Evolutionary conservation across 768 basidiomycete species (phyloP).

Genomic region (Amanita phalloides): DNA sequence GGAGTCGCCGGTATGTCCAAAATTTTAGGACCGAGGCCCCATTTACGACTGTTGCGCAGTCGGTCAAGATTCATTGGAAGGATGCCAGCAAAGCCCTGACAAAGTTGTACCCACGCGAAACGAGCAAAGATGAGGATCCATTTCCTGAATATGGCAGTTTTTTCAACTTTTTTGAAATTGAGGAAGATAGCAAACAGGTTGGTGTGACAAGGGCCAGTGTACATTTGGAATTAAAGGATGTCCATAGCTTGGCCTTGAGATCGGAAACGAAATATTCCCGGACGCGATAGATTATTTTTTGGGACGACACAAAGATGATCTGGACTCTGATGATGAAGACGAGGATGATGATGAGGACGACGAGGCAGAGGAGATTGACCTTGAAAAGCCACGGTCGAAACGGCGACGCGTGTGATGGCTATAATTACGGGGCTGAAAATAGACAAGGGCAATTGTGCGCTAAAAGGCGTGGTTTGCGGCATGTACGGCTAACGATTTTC

Average conservation of each 20-base stretch:
- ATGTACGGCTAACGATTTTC: background rate
- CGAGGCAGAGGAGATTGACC: slow-evolving; percentile 78
- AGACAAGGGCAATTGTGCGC: background rate
- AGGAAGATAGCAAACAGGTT: slow-evolving; percentile 59
- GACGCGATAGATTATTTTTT: slow-evolving; percentile 78
- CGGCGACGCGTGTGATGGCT: slow-evolving; percentile 49
- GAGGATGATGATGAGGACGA: slow-evolving; percentile 56
- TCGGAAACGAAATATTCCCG: slow-evolving; percentile 72
- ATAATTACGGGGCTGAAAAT: background rate
- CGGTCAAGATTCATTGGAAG: slow-evolving; percentile 72
- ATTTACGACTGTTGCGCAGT: slow-evolving; percentile 24
- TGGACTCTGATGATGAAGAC: slow-evolving; percentile 57
- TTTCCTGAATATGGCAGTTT: slow-evolving; percentile 68
- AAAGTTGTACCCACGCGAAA: slow-evolving; percentile 62
- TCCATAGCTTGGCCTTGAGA: slow-evolving; percentile 53
- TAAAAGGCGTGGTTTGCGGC: background rate
- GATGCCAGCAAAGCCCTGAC: slow-evolving; percentile 66
- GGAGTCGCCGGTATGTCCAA: slow-evolving; percentile 43
- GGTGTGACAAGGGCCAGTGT: background rate
- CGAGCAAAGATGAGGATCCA: slow-evolving; percentile 50
- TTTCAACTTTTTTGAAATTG: slow-evolving; percentile 78
- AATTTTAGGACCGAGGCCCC: background rate
- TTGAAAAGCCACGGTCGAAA: slow-evolving; percentile 75
- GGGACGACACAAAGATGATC: slow-evolving; percentile 48
- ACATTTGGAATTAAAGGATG: background rate